Percentiles rank a stretch among this genome's conserved stretches.
phyloP scores from a whole-genome alignment of 345 rosid genomes.

The Clarkia xantiana region DNA sequence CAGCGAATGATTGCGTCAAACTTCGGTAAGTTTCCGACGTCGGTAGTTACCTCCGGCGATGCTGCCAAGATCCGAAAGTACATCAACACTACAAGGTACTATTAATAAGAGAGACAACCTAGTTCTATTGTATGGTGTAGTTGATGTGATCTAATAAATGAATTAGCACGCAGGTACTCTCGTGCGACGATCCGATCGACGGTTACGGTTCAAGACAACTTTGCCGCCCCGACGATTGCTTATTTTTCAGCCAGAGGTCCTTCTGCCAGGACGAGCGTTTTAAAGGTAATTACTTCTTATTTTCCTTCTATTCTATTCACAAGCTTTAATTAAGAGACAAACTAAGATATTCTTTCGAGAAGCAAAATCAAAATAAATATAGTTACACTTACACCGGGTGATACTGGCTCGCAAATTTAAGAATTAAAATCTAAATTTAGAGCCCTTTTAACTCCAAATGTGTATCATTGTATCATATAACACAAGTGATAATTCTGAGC shows the following conservation, averaged over 20 bases:
- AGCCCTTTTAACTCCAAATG: too few species aligned
- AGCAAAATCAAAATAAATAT: too few species aligned
- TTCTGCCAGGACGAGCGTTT: slow-evolving; percentile 37
- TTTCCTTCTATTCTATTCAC: neutral
- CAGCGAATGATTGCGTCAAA: slow-evolving; percentile 26
- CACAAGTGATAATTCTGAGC: too few species aligned
- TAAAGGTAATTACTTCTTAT: slow-evolving; percentile 41
- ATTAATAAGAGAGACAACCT: too few species aligned
- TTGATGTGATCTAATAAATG: too few species aligned
- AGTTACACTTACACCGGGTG: too few species aligned
- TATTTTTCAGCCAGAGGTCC: slow-evolving; percentile 82
- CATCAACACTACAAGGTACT: slow-evolving; percentile 58
- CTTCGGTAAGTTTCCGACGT: slow-evolving; percentile 34
- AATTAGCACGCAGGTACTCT: slow-evolving; percentile 56
- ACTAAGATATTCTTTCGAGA: too few species aligned
- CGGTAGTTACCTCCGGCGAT: slow-evolving; percentile 41
- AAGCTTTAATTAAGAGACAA: too few species aligned
- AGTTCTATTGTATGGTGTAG: too few species aligned
- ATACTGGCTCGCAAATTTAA: too few species aligned
- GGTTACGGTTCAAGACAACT: slow-evolving; percentile 24
- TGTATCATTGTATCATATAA: too few species aligned
- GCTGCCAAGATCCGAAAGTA: slow-evolving; percentile 34
- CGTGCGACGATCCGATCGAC: slow-evolving; percentile 61
- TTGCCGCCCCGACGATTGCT: slow-evolving; percentile 55
- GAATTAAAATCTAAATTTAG: too few species aligned